These are phyloP conservation scores for Penicillium sp. DNA, from an alignment of 2,329 filamentous ascomycete genomes.

Conservation along the genomic window DNA sequence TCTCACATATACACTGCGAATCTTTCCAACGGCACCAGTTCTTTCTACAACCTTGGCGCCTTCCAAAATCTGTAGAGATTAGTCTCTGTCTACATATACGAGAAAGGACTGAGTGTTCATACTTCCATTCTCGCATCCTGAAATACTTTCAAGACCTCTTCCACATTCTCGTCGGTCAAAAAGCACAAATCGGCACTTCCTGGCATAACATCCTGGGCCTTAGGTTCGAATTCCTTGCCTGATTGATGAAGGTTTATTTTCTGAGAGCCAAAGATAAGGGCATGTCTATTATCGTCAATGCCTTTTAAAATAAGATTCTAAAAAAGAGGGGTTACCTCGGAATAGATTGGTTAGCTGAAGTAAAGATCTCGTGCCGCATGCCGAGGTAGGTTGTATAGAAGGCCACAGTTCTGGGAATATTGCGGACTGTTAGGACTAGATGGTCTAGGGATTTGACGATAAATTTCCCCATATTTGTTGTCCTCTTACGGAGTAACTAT, in stretches of 20 bases:
- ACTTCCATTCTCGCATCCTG: slow-evolving; percentile 48
- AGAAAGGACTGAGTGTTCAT: fast-evolving
- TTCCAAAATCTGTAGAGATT: slow-evolving; percentile 40
- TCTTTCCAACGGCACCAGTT: slow-evolving; percentile 55
- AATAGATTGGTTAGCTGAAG: slow-evolving; percentile 32
- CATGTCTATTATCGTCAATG: slow-evolving; percentile 43
- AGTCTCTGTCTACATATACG: not conserved
- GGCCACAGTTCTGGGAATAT: slow-evolving; percentile 48
- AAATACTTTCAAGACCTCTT: slow-evolving; percentile 42
- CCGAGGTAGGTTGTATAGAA: slow-evolving; percentile 59
- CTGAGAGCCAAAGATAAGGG: slow-evolving; percentile 56
- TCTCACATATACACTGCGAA: slow-evolving; percentile 59
- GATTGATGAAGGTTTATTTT: slow-evolving; percentile 62
- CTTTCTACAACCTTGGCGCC: slow-evolving; percentile 53
- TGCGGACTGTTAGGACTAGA: slow-evolving; percentile 58
- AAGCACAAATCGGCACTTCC: slow-evolving; percentile 63
- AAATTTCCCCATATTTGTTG: slow-evolving; percentile 17
- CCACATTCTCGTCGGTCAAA: slow-evolving; percentile 52
- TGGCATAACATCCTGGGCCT: slow-evolving; percentile 53
- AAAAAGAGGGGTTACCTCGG: slow-evolving; percentile 18
- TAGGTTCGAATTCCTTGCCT: slow-evolving; percentile 60
- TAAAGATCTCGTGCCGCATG: slow-evolving; percentile 56
- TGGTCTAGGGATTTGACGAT: slow-evolving; percentile 55
- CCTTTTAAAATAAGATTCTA: not conserved
- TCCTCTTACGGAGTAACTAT: not conserved